Percentiles rank a stretch among this genome's conserved stretches.
Evolutionary conservation across 805 yeast genomes (phyloP).

Genomic region (Saccharomycopsis sp.): DNA sequence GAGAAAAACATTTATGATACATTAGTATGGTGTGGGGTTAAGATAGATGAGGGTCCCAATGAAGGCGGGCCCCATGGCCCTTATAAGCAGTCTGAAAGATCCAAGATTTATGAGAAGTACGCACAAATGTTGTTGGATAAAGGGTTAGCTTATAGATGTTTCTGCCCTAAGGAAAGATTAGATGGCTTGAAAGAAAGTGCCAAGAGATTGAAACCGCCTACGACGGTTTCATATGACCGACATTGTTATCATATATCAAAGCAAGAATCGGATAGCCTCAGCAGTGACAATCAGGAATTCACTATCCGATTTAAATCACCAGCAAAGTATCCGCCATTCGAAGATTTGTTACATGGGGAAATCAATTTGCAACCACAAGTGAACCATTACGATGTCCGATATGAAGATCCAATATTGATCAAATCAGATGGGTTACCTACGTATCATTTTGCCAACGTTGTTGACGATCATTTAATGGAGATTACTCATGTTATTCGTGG

Average conservation of each 20-base stretch:
- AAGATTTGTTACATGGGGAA: conserved; percentile 72
- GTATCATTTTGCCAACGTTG: conserved; percentile 91
- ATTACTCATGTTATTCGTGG: conserved; percentile 95
- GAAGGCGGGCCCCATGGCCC: conserved; percentile 57
- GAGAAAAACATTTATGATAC: conserved; percentile 73
- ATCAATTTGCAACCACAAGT: conserved; percentile 74
- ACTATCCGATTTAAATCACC: conserved; percentile 80
- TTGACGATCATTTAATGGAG: conserved; percentile 90
- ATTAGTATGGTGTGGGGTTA: conserved; percentile 68
- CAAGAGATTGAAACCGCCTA: conserved; percentile 70
- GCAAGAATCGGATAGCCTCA: conserved; percentile 34
- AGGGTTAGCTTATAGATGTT: conserved; percentile 81
- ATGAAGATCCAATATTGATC: conserved; percentile 81
- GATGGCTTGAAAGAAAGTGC: conserved; percentile 66
- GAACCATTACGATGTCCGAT: conserved; percentile 62
- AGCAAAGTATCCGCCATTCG: conserved; percentile 52
- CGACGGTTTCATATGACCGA: conserved; percentile 87
- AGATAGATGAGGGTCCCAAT: conserved; percentile 76
- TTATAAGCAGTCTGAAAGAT: conserved; percentile 79
- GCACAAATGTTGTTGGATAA: conserved; percentile 47
- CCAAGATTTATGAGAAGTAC: conserved; percentile 55
- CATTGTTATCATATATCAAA: conserved; percentile 48
- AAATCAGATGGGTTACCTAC: conserved; percentile 97
- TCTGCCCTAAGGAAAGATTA: conserved; percentile 75
- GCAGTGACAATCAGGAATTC: conserved; percentile 31